These are phyloP conservation scores for Chamaenerion angustifolium DNA, from an alignment of 345 rosid genomes.

Conservation along the genomic window DNA sequence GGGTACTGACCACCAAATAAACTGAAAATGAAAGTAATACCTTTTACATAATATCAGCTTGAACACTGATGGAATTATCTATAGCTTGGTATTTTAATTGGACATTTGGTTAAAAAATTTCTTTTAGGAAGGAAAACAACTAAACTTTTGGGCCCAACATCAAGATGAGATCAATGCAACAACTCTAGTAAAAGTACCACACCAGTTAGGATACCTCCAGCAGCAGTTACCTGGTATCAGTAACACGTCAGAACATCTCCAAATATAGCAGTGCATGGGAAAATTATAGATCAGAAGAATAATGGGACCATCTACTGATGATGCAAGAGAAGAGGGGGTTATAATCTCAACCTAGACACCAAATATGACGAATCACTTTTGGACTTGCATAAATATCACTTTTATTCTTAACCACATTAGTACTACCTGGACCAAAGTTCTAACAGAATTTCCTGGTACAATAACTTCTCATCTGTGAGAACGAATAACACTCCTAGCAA, in stretches of 20 bases:
- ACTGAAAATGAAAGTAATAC: no score
- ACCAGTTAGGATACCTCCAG: constrained; percentile 61
- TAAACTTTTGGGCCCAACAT: constrained; percentile 92
- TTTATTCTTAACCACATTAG: background rate
- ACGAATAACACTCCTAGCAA: constrained; percentile 58
- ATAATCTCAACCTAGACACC: constrained; percentile 66
- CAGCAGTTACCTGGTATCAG: constrained; percentile 58
- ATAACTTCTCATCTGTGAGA: constrained; percentile 96
- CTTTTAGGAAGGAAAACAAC: constrained; percentile 13
- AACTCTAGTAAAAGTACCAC: constrained; percentile 85
- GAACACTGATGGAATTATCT: no score
- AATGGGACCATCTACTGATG: constrained; percentile 51
- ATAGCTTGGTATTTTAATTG: no score
- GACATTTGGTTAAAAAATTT: background rate
- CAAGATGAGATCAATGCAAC: constrained; percentile 98
- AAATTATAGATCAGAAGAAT: constrained; percentile 43
- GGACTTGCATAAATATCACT: background rate
- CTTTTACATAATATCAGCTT: no score
- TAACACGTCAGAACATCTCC: constrained; percentile 2
- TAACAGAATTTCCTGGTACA: constrained; percentile 68
- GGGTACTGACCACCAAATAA: no score
- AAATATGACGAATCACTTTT: background rate
- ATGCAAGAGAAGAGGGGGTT: constrained; percentile 58
- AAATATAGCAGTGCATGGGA: background rate
- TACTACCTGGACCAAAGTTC: constrained; percentile 69